A percentile compares a stretch with the other conserved stretches of the same genome.
These are phyloP conservation scores for Leccinum olivaceoglutinosum DNA, from an alignment of 1,284 basidiomycete genomes.

Conservation along the genomic window DNA sequence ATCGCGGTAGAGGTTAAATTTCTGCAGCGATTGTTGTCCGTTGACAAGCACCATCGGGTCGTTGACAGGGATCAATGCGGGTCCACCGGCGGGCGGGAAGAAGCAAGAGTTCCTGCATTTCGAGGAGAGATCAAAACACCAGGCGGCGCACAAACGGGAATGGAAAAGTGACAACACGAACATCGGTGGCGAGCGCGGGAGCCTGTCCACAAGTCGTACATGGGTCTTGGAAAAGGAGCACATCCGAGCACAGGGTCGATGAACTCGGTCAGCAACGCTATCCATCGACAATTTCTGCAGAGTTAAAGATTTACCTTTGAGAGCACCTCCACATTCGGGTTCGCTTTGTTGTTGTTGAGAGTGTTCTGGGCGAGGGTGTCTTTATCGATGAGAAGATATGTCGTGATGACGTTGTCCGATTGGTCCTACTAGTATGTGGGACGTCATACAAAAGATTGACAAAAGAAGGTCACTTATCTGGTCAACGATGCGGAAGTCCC, in stretches of 20 bases:
- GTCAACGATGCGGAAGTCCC: constrained; percentile 26
- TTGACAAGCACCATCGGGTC: constrained; percentile 26
- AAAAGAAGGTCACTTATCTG: constrained; percentile 10
- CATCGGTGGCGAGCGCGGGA: constrained; percentile 23
- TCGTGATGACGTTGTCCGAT: constrained; percentile 26
- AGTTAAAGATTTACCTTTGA: constrained; percentile 17
- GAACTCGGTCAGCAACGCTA: constrained; percentile 13
- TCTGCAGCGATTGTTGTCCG: constrained; percentile 20
- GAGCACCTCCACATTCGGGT: constrained; percentile 20
- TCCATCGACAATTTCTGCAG: neutral
- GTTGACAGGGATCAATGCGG: constrained; percentile 22
- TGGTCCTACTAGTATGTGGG: constrained; percentile 16
- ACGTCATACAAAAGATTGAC: neutral
- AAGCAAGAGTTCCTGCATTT: constrained; percentile 20
- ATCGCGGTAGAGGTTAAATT: constrained; percentile 25
- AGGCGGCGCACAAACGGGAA: neutral
- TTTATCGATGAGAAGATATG: constrained; percentile 21
- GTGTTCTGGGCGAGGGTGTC: constrained; percentile 26
- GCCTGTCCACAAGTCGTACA: constrained; percentile 21
- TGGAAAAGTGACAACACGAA: constrained; percentile 5
- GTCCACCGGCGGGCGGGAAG: constrained; percentile 24
- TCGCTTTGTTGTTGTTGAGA: constrained; percentile 21
- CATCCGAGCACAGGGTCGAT: constrained; percentile 24
- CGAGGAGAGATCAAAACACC: neutral
- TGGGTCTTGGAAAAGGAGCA: constrained; percentile 20